Evolutionary conservation across 495 filamentous ascomycete species (phyloP).

Genomic region (Penicillium alfredii): DNA sequence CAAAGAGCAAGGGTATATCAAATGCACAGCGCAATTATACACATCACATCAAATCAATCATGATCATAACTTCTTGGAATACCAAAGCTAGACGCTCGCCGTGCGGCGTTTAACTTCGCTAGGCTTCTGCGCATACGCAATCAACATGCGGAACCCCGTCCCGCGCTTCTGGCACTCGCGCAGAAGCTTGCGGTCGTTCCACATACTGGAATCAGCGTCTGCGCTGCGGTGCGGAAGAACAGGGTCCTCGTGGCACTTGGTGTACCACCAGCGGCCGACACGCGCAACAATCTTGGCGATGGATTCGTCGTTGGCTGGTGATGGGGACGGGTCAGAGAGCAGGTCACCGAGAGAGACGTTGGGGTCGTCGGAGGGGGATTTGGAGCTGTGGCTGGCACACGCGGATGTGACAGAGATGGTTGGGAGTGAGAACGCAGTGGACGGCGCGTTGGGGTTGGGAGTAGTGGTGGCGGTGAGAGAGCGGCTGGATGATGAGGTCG

Average conservation of each 20-base stretch:
- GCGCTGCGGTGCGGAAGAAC: slow-evolving; percentile 46
- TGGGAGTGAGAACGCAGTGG: slow-evolving; percentile 24
- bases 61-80: no score
- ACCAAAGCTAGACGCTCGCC: slow-evolving; percentile 46
- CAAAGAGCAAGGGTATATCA: slow-evolving; percentile 13
- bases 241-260: slow-evolving; percentile 76
- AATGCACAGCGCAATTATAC: no score
- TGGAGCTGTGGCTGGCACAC: slow-evolving; percentile 24
- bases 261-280: slow-evolving; percentile 97
- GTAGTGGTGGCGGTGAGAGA: slow-evolving; percentile 21
- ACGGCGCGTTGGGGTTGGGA: no score
- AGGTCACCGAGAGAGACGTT: slow-evolving; percentile 63
- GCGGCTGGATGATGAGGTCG: slow-evolving; percentile 29
- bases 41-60: slow-evolving; percentile 1
- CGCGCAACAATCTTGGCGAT: slow-evolving; percentile 88
- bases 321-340: slow-evolving; percentile 52
- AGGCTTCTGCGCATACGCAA: slow-evolving; percentile 86
- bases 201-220: slow-evolving; percentile 60
- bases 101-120: slow-evolving; percentile 51
- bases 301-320: slow-evolving; percentile 61
- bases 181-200: slow-evolving; percentile 68
- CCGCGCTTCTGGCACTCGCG: slow-evolving; percentile 80
- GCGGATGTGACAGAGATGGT: slow-evolving; percentile 21
- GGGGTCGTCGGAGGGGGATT: slow-evolving; percentile 38
- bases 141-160: slow-evolving; percentile 82